Evolutionary conservation across 257 asterid genomes (phyloP), one percentile per base, ranked within the genome.

Genomic region (Leonotis leonurus): DNA sequence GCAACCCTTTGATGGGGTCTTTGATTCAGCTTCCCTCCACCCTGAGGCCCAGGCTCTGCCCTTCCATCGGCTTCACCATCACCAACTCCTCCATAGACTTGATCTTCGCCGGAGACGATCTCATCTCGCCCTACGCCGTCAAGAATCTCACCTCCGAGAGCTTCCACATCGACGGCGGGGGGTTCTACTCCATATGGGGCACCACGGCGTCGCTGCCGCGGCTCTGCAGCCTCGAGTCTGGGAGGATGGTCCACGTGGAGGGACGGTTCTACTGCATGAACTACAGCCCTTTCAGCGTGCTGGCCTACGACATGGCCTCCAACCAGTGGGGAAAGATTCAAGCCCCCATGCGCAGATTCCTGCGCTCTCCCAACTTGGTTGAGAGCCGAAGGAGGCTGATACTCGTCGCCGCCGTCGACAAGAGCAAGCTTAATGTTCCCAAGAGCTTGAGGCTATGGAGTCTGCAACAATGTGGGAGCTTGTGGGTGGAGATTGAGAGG

Each of bases 151-250:
- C 84, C 0, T 81, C 95, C 0, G 99, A 89, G 12, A 83, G 85
- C 83, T 93, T 93, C 70, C 99, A 89, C 53, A 76, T 92, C 18
- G 97, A 92, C 70, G 81, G 70, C 1, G 88, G 88, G 3, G 99
- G 96, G 0, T 89, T 92, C 45, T 93, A 89, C 83, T 93, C 99
- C 55, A 80, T 89, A 3, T 93, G 99, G 99, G 99, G 96, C 8
- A 89, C 95, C 5, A 81, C 95, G n/a, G 74, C 91, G 6, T 16
- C 86, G 1, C 89, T 93, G 25, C 97, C 97, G 1, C 71, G 99
- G 60, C 84, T 93, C 1, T 89, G 96, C 36, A 89, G 96, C 70
- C 83, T 89, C 0, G 99, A 93, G 67, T 89, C 99, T 5, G 94
- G 97, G n/a, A 41, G 80, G 16, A 83, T 89, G 97, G 83, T 89